phyloP scores from a whole-genome alignment of 768 basidiomycete genomes.

The Austroboletus festivus region DNA sequence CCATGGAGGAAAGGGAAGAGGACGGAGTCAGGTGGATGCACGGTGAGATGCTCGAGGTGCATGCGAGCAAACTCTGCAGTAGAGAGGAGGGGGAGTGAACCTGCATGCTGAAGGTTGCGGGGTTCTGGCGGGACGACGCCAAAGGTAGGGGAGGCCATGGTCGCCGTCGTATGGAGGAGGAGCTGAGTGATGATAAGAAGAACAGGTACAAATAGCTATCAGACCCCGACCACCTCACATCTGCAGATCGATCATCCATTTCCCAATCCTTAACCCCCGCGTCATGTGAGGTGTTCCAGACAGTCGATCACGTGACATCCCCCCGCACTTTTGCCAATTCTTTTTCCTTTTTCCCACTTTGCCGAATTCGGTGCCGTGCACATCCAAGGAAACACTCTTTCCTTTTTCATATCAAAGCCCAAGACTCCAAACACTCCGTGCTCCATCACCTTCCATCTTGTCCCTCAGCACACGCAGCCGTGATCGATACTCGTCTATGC shows the following conservation, averaged over 20 bases:
- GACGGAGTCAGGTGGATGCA: constrained; percentile 75
- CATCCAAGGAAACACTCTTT: not conserved
- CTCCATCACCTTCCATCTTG: constrained; percentile 43
- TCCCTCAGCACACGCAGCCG: constrained; percentile 65
- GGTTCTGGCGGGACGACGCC: constrained; percentile 22
- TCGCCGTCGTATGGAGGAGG: constrained; percentile 5
- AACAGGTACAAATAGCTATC: constrained; percentile 21
- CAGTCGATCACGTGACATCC: constrained; percentile 13
- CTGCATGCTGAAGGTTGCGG: not conserved
- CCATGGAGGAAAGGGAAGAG: constrained; percentile 91
- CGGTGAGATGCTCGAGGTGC: constrained; percentile 58
- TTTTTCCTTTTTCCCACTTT: constrained; percentile 10
- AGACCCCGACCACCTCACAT: constrained; percentile 20
- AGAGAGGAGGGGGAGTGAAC: constrained; percentile 35
- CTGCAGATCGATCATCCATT: constrained; percentile 14
- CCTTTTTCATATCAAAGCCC: constrained; percentile 38
- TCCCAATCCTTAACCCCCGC: constrained; percentile 12
- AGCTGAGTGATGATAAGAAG: constrained; percentile 23
- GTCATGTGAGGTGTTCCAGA: constrained; percentile 18
- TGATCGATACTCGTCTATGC: constrained; percentile 85
- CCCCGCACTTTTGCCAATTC: constrained; percentile 26
- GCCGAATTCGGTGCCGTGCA: constrained; percentile 18
- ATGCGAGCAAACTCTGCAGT: constrained; percentile 53
- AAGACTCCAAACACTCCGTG: constrained; percentile 57
- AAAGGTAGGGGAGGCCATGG: constrained; percentile 16